Conservation (phyloP, 495 filamentous ascomycete species). For the Echria macrotheca region DNA sequence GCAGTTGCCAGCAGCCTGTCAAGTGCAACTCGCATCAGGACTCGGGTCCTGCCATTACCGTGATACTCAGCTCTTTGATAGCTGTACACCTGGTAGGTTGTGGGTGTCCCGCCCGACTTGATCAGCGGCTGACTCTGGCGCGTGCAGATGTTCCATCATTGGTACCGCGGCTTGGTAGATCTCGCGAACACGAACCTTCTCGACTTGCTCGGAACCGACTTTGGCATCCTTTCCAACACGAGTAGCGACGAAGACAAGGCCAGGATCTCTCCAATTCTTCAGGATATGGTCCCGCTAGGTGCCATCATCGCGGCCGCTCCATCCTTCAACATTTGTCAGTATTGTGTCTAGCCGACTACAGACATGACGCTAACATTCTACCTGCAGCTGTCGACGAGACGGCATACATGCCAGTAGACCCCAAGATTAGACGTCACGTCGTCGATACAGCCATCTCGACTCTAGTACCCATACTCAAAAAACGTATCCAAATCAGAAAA, state of each 20-base stretch:
- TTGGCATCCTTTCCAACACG: background rate
- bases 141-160: background rate
- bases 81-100: background rate
- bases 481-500: too few relatives aligned
- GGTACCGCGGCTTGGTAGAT: background rate
- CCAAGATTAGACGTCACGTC: too few relatives aligned
- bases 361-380: too few relatives aligned
- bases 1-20: background rate
- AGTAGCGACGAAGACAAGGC: background rate
- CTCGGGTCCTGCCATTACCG: background rate
- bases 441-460: too few relatives aligned
- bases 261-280: background rate
- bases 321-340: background rate
- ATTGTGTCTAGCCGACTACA: too few relatives aligned
- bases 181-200: background rate
- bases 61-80: background rate
- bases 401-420: too few relatives aligned
- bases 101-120: too few relatives aligned
- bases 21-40: background rate
- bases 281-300: background rate
- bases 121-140: too few relatives aligned
- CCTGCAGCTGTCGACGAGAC: too few relatives aligned
- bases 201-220: background rate
- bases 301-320: background rate
- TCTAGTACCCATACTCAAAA: too few relatives aligned